Base-by-base conservation (phyloP, 2,329 filamentous ascomycete species). In the Didymosphaeria variabile region DNA sequence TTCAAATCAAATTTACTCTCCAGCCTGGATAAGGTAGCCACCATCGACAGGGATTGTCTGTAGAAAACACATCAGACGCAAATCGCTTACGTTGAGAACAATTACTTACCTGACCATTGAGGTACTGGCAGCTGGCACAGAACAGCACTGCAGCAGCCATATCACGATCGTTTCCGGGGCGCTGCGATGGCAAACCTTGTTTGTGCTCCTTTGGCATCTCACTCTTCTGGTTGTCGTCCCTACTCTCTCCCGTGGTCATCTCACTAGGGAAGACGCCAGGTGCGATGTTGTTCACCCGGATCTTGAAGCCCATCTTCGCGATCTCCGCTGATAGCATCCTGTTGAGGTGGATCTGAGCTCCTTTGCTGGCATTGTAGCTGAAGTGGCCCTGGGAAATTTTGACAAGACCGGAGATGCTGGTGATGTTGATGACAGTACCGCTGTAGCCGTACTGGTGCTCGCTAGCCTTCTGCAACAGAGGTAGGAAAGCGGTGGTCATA, bases 141-240 rank as follows among this genome's bases (percentile, higher is more conserved):
- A 85, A 88, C 29, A 89, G 72, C 3, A 88, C 80, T 0, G 84
- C 84, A 45, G 82, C 81, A 0, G 84, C 86, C 81, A 88, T 88
- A 68, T 88, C 86, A 34, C 83, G 73, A 64, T 88, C 87, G 29
- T 85, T 83, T 0, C 87, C 87, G 0, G 85, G 85, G 46, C 84
- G 70, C 60, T 77, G 76, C 6, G 84, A 82, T 8, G 85, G 83
- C 53, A 85, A 76, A 53, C 82, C 83, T 57, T 78, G 80, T 70
- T 83, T 85, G 66, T 84, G 79, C 58, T 84, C 82, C 76, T 84
- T 86, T 9, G 81, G 80, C 60, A 87, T 79, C 61, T 83, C 74
- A 32, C 79, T 83, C 80, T 87, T 87, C 77, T 87, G 83, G 63
- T 83, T 82, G 17, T 82, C 80, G 17, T 82, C 80, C 38, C 81